Conservation (phyloP, 2,329 filamentous ascomycete species). For the Colletotrichum tropicicola region DNA sequence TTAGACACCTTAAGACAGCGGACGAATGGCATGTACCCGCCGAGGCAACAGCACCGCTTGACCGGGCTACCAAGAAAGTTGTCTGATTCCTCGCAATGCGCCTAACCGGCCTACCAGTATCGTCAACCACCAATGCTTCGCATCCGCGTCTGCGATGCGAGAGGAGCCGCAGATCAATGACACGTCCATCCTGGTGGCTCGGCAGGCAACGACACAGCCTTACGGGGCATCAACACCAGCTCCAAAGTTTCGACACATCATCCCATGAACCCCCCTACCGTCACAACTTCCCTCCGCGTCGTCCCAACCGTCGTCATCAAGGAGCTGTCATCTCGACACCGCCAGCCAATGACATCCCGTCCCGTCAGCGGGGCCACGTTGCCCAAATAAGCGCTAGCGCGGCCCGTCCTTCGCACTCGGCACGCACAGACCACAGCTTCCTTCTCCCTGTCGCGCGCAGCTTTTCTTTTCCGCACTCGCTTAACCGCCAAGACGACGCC, state of each 20-base stretch:
- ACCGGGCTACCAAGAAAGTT: too few species aligned
- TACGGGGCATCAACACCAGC: background rate
- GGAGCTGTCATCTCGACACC: background rate
- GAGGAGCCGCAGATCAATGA: background rate
- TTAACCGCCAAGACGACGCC: conserved; percentile 15
- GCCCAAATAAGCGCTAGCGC: background rate
- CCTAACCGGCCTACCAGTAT: too few species aligned
- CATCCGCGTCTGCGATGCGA: background rate
- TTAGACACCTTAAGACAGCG: background rate
- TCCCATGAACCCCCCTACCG: too few species aligned
- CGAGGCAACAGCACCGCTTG: too few species aligned
- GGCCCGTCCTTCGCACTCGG: conserved; percentile 17
- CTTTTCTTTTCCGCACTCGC: conserved; percentile 24
- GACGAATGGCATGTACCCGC: background rate
- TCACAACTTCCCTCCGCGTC: background rate
- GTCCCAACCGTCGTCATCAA: background rate
- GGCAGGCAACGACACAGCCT: background rate
- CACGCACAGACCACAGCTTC: conserved; percentile 17
- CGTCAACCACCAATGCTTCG: background rate
- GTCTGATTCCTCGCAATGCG: too few species aligned
- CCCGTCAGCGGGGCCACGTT: background rate
- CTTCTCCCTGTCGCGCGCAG: background rate
- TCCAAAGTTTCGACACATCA: background rate
- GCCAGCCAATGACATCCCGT: background rate
- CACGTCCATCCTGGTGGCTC: background rate